Conservation (phyloP, 495 filamentous ascomycete species). For the Cetradonia linearis region DNA sequence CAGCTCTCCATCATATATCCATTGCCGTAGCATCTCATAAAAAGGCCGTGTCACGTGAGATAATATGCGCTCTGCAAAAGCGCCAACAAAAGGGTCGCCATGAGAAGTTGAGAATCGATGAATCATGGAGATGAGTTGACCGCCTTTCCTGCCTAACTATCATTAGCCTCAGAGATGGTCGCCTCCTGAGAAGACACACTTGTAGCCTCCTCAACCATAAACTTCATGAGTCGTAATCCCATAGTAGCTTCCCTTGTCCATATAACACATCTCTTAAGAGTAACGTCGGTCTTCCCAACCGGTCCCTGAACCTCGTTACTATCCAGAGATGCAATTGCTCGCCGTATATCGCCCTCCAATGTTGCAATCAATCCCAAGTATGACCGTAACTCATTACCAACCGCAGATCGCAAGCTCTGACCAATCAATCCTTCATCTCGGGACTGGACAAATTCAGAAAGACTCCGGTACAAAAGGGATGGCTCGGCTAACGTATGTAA, state of each 20-base stretch:
- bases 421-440: conserved; percentile 64
- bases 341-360: conserved; percentile 83
- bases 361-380: conserved; percentile 92
- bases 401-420: conserved; percentile 86
- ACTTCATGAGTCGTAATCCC: conserved; percentile 85
- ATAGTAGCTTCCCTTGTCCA: conserved; percentile 98
- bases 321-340: conserved; percentile 61
- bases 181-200: conserved; percentile 29
- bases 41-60: conserved; percentile 90
- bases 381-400: conserved; percentile 72
- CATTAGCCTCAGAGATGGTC: not conserved
- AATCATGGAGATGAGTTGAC: conserved; percentile 87
- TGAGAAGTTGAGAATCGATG: conserved; percentile 89
- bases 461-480: conserved; percentile 72
- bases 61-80: conserved; percentile 87
- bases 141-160: conserved; percentile 57
- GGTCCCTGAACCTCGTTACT: conserved; percentile 51
- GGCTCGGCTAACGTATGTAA: conserved; percentile 88
- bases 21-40: conserved; percentile 89
- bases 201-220: conserved; percentile 84
- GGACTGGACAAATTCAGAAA: conserved; percentile 71
- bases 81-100: conserved; percentile 87
- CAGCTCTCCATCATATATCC: conserved; percentile 98
- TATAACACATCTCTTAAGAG: conserved; percentile 87
- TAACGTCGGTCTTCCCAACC: conserved; percentile 82